Evolutionary conservation across 768 basidiomycete species (phyloP).

Genomic region (Auricularia heimuer): DNA sequence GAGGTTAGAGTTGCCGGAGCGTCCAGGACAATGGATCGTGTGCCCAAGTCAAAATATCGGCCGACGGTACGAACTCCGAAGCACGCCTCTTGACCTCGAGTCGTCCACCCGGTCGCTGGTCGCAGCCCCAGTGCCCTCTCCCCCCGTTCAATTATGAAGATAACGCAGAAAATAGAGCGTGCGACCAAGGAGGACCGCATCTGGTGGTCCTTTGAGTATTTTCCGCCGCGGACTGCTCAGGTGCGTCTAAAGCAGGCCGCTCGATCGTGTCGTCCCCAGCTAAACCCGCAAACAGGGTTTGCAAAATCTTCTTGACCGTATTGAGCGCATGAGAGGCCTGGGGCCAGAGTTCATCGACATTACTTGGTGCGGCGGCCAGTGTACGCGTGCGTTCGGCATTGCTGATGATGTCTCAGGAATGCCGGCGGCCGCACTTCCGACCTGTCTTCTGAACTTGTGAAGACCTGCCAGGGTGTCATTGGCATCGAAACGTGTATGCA

Average conservation of each 20-base stretch:
- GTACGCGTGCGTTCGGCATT: neutral
- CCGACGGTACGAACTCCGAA: no score
- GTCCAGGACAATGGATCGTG: no score
- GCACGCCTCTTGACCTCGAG: no score
- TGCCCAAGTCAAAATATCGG: no score
- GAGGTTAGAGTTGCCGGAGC: no score
- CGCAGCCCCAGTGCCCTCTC: neutral
- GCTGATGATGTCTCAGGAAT: constrained; percentile 48
- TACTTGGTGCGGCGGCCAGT: constrained; percentile 52
- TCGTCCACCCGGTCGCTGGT: no score
- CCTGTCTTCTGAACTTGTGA: constrained; percentile 86
- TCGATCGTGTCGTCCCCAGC: constrained; percentile 7
- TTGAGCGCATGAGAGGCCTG: constrained; percentile 91
- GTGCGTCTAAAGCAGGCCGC: constrained; percentile 28
- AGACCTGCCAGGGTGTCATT: constrained; percentile 85
- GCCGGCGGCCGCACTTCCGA: constrained; percentile 94
- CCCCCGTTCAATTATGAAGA: constrained; percentile 53
- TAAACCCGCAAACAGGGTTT: constrained; percentile 45
- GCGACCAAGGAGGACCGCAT: constrained; percentile 75
- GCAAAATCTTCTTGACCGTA: constrained; percentile 95
- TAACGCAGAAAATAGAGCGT: constrained; percentile 86
- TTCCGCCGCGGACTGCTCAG: constrained; percentile 92
- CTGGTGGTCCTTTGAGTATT: constrained; percentile 99
- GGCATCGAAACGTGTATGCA: constrained; percentile 99
- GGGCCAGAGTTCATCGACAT: constrained; percentile 99